Base-by-base conservation (phyloP, 2,329 filamentous ascomycete species). In the Venturia aucupariae region DNA sequence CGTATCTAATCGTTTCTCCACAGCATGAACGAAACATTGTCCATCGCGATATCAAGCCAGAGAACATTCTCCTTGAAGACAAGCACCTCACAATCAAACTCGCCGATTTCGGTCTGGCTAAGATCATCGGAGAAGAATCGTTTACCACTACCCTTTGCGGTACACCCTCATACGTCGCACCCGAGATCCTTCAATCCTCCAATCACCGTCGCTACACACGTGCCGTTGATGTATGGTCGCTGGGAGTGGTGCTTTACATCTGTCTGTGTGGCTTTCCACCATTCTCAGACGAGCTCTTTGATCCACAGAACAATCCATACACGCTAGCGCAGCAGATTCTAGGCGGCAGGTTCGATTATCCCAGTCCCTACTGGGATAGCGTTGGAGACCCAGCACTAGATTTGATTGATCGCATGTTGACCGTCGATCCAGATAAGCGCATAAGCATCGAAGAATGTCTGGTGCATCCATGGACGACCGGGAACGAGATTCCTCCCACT, bases 201-300 rank as follows among this genome's bases (percentile, higher is more conserved):
- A 88, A 86, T 70, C 85, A 91, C 67, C 87, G 94, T 68, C 90
- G 90, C 72, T 99, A 99, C 77, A 96, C 92, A 64, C 90, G 92
- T 71, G 92, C 92, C 3, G 94, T 99, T 11, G 94, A 99, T 74
- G 82, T 97, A 51, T 97, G 94, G 94, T 96, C 92, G 1, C 82
- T 97, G 0, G 94, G 94, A n/a, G 94, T 99, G 3, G 93, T 99
- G 3, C 82, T 99, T 30, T 99, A 97, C 77, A 97, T 97, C 70
- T 97, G 92, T 73, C 83, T 97, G 5, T 97, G 94, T 73, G 94
- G 94, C 42, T 97, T 97, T 72, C 94, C 93, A 4, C 94, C 94
- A 0, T 99, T 99, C 77, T 96, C 91, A 0, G 94, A 99, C 71
- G 94, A 99, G 76, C 85, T 97, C 0, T 90, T 87, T 76, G 87